Evolutionary conservation across 2,329 filamentous ascomycete species (phyloP), one percentile per base, ranked within the genome.

Genomic region (Colletotrichum sp.): DNA sequence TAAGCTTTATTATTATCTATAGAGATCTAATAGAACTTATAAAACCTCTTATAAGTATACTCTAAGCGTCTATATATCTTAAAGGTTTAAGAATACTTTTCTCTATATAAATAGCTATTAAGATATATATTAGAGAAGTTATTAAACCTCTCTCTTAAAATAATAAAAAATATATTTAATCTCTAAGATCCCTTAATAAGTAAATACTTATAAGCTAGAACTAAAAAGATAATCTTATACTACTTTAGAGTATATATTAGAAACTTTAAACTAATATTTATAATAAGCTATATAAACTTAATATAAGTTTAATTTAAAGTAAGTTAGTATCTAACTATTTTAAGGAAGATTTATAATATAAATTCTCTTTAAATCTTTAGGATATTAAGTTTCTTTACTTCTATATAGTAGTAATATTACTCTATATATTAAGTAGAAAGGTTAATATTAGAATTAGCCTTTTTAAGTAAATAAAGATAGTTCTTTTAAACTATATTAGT

Each of bases 121-220:
- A 55, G 2, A 12, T n/a, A 25, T 25, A 55, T 22, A 22, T 3
- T 36, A 36, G 3, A 36, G 1, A 0, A 2, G 34, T 36, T 36
- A 36, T 36, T 36, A 36, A 4, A 36, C 34, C 13, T 36, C 13
- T 3, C 4, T 36, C 6, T 3, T 64, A 64, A 9, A 34, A 11
- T 32, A 32, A 1, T 32, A 32, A 32, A 32, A 13, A 32, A 1
- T 34, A 34, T 34, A 34, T 34, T 19, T 39, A 34, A 64, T 36
- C 0, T 16, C 1, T 36, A 55, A 25, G 0, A 55, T 0, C 49
- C 0, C 3, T 55, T 55, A 55, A 1, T 55, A 55, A 55, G 15
- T 36, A 36, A 36, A 8, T 16, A 36, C 1, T 36, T 34, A 36
- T 36, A 36, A 8, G 1, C 0, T 8, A 36, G 16, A 36, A 6